Conservation (phyloP, 1,284 basidiomycete genomes). For the Ganoderma lingzhi region DNA sequence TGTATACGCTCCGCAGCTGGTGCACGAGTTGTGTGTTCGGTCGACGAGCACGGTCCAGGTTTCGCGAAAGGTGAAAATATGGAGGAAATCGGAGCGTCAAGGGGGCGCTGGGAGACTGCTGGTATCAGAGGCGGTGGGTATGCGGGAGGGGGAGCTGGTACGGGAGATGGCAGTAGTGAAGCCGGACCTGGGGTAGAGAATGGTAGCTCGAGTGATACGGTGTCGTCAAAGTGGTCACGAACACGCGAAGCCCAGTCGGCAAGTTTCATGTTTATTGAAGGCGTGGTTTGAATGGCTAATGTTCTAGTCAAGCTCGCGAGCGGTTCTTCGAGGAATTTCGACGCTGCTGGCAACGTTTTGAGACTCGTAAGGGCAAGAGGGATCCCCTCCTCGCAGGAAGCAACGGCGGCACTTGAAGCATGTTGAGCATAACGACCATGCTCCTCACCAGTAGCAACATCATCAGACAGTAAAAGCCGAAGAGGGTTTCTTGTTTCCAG, state of each 20-base stretch:
- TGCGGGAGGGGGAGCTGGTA: not conserved
- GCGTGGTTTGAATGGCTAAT: not conserved
- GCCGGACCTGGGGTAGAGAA: conserved; percentile 15
- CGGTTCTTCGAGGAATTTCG: too few relatives aligned
- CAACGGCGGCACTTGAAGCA: conserved; percentile 6
- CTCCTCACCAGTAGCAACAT: not conserved
- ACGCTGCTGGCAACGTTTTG: not conserved
- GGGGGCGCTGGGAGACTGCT: not conserved
- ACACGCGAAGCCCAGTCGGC: not conserved
- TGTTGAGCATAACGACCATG: conserved; percentile 13
- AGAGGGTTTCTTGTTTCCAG: conserved; percentile 55
- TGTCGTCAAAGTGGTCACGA: not conserved
- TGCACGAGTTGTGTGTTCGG: not conserved
- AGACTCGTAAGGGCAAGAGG: conserved; percentile 13
- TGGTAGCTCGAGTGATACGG: not conserved
- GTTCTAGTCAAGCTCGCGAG: not conserved
- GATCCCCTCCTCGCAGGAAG: conserved; percentile 8
- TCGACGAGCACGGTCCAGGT: not conserved
- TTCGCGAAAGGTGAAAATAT: not conserved
- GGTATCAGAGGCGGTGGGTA: not conserved
- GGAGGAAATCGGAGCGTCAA: not conserved
- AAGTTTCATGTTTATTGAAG: not conserved
- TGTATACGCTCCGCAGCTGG: not conserved
- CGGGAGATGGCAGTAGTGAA: not conserved
- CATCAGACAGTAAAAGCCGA: conserved; percentile 46